Base-by-base conservation (phyloP, 2,329 filamentous ascomycete species). In the Sclerotinia minor region DNA sequence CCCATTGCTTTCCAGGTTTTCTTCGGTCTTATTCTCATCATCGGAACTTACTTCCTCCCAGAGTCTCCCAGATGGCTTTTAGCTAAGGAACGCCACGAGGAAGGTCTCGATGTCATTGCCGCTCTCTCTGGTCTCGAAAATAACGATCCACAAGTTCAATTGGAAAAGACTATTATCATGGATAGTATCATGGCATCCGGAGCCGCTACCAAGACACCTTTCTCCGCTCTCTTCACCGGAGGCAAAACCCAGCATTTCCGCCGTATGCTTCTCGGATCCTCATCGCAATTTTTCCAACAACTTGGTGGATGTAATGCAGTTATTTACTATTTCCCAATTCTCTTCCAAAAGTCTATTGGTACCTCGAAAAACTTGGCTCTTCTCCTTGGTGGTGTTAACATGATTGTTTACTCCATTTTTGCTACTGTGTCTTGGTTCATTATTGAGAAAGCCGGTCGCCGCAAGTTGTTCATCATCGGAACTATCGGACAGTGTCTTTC, bases 11-110 rank as follows among this genome's bases (percentile, higher is more conserved):
- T 97, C 88, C 95, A 98, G 79, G 95, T 94, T 75, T 78, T 96
- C 65, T 97, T 98, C 92, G 95, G 94, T 52, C 84, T 87, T 49
- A 83, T 98, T 63, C 85, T 99, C 41, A 92, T 89, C 11, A 70
- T 92, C 58, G 94, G 94, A 63, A 96, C 92, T 76, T 83, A 96
- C 75, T 83, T 97, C 72, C 97, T 98, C 74, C 95, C 96, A 73
- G 95, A 99, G 81, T 97, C 94, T 24, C 95, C 95, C 44, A 89
- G 94, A 81, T 99, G 95, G 95, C 87, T 99, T 8, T 83, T 98
- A 53, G 93, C 97, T 77, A 96, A 96, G 76, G 95, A 98, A 74
- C 91, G 97, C 75, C 94, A 98, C 75, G 95, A 98, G 78, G 95
- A 99, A 77, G 95, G 94, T 60, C 96, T 98, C 79, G 88, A 96